Evolutionary conservation across 1,284 basidiomycete species (phyloP), one percentile per base, ranked within the genome.

Genomic region (Neolentinus lepideus): DNA sequence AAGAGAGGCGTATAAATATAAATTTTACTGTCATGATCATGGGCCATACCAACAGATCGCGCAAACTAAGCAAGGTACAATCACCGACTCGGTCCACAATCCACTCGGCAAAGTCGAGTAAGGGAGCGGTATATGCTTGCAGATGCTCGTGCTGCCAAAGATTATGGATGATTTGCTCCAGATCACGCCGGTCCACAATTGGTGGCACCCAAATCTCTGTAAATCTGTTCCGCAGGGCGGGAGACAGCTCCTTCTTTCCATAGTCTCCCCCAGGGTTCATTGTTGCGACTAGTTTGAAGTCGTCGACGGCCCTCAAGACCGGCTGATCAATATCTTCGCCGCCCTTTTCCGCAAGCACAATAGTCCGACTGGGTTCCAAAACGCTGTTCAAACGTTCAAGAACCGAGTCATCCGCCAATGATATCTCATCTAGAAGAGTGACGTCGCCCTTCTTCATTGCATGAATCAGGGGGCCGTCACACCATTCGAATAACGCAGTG

Each of bases 221-320:
- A 73, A 99, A 99, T 14, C 97, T 87, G 72, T 99, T 99, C 25
- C 97, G 84, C 48, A 99, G 77, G 0, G 97, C 97, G 26, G 96
- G 96, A 0, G 95, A 98, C 2, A 99, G 78, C 68, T 99, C 97
- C 69, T 99, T 99, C 76, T 99, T 99, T 38, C 97, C 97, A 64
- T 97, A 99, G 68, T 99, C 97, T 35, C 97, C 97, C 33, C 97
- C 97, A 0, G 97, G 97, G 68, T 99, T 99, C 97, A 99, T 99
- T 0, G 97, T 99, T 1, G 97, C 95, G 0, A 98, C 77, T 36
- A 99, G 83, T 67, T 96, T 89, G 78, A 99, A 99, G 2, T 72
- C 71, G 2, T 76, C 69, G 12, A 75, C 67, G 1, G 92, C 94
- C 27, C 71, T 74, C 51, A 98, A 77, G 14, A 79, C 78, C 21